A percentile compares a stretch with the other conserved stretches of the same genome.
These are phyloP conservation scores for Tuber aestivum DNA, from an alignment of 495 filamentous ascomycete genomes.

Conservation along the genomic window DNA sequence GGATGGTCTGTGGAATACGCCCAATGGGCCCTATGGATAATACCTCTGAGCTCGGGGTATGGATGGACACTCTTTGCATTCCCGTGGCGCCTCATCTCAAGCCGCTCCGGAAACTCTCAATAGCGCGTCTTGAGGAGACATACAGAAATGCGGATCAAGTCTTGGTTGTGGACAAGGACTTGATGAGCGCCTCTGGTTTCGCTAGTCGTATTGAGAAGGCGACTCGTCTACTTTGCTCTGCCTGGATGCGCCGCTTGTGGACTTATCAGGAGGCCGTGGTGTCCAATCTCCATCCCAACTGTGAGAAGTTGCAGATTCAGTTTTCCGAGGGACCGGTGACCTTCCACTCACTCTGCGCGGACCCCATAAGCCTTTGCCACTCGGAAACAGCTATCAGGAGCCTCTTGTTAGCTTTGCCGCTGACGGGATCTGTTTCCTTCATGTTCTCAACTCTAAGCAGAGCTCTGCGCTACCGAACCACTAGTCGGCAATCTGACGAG, in stretches of 20 bases:
- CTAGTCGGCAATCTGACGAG: constrained; percentile 16
- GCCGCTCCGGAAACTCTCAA: constrained; percentile 26
- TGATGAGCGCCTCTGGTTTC: constrained; percentile 8
- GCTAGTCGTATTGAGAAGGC: constrained; percentile 13
- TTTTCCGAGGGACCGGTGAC: constrained; percentile 20
- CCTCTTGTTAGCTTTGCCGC: constrained; percentile 3
- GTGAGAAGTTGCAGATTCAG: constrained; percentile 16
- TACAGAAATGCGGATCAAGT: constrained; percentile 37
- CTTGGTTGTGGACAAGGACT: constrained; percentile 37
- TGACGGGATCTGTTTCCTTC: background rate
- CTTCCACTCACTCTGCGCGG: constrained; percentile 6
- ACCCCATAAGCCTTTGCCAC: background rate
- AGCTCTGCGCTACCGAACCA: constrained; percentile 17
- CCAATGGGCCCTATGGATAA: background rate
- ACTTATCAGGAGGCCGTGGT: constrained; percentile 24
- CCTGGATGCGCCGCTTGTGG: constrained; percentile 17
- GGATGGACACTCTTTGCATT: constrained; percentile 45
- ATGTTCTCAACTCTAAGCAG: constrained; percentile 3
- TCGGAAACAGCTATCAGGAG: constrained; percentile 8
- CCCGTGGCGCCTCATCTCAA: constrained; percentile 25
- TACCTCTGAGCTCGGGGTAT: constrained; percentile 27
- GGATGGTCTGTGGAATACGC: constrained; percentile 3
- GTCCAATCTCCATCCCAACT: constrained; percentile 5
- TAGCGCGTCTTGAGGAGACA: constrained; percentile 36
- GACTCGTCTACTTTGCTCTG: constrained; percentile 13